phyloP scores from a whole-genome alignment of 345 rosid genomes.

The Nasturtium officinale region DNA sequence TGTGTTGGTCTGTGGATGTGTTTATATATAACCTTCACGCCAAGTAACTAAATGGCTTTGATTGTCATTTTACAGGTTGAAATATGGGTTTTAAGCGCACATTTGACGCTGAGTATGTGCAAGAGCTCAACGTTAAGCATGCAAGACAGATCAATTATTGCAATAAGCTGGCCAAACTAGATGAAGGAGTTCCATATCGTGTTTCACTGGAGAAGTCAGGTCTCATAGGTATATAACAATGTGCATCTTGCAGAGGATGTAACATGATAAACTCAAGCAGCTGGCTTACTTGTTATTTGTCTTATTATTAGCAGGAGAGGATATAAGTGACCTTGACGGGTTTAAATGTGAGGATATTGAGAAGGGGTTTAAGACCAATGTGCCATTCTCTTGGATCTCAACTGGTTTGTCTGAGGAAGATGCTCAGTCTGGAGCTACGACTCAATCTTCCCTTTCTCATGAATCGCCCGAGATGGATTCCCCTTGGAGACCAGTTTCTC shows the following conservation, averaged over 20 bases:
- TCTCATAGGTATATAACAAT: constrained; percentile 46
- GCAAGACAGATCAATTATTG: constrained; percentile 46
- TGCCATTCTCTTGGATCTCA: constrained; percentile 37
- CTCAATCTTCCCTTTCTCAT: constrained; percentile 46
- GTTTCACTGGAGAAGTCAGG: constrained; percentile 24
- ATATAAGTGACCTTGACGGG: constrained; percentile 32
- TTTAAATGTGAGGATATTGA: constrained; percentile 37
- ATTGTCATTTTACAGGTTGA: constrained; percentile 18
- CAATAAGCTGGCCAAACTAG: constrained; percentile 43
- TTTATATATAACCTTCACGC: neutral
- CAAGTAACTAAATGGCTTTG: constrained; percentile 30
- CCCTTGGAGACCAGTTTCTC: constrained; percentile 41
- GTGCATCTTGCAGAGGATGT: constrained; percentile 2
- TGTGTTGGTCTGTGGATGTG: constrained; percentile 13
- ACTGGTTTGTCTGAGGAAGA: constrained; percentile 47
- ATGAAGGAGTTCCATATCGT: constrained; percentile 40
- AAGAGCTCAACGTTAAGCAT: constrained; percentile 50
- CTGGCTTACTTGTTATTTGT: constrained; percentile 20
- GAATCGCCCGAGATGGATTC: constrained; percentile 47
- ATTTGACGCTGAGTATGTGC: constrained; percentile 51
- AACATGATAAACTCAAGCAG: constrained; percentile 27
- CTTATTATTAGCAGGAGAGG: constrained; percentile 43
- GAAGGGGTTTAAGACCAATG: constrained; percentile 41
- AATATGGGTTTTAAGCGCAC: constrained; percentile 60
- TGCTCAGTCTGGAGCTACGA: constrained; percentile 37